A percentile compares a stretch with the other conserved stretches of the same genome.
Evolutionary conservation across 192 early-diverging fungal genomes (phyloP).

Genomic region (Coemansia sp.): DNA sequence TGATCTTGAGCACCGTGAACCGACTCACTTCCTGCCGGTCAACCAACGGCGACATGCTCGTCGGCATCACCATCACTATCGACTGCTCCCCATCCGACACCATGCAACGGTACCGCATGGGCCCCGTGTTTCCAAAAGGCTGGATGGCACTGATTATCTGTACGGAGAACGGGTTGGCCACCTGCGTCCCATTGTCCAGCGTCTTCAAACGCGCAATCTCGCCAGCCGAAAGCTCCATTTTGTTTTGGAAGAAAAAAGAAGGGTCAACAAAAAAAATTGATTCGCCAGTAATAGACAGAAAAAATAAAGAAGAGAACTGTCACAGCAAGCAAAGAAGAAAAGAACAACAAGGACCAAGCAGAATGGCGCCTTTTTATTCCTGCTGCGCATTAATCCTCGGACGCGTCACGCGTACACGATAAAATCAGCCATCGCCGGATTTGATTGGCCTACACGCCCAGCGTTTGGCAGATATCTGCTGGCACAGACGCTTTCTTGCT

Average conservation of each 20-base stretch:
- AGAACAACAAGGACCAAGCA: too few species aligned
- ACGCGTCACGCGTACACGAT: constrained; percentile 3
- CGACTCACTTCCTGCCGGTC: constrained; percentile 24
- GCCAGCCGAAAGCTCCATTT: constrained; percentile 28
- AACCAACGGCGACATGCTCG: constrained; percentile 21
- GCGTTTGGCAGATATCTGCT: constrained; percentile 10
- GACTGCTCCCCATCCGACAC: constrained; percentile 39
- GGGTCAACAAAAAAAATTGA: background rate
- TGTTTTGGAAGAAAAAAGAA: background rate
- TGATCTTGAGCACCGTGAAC: constrained; percentile 28
- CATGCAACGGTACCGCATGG: constrained; percentile 38
- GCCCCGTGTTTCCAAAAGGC: constrained; percentile 10
- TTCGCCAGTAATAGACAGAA: background rate
- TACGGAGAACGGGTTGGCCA: constrained; percentile 14
- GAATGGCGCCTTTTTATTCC: background rate
- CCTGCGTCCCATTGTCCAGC: constrained; percentile 6
- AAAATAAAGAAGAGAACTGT: constrained; percentile 1
- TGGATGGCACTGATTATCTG: constrained; percentile 38
- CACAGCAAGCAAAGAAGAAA: too few species aligned
- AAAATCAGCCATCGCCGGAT: too few species aligned
- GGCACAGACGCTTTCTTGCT: constrained; percentile 1
- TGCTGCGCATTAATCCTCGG: constrained; percentile 1
- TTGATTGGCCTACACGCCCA: too few species aligned
- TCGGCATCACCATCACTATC: constrained; percentile 32
- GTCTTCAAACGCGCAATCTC: constrained; percentile 26